These are phyloP conservation scores for Dillenia suffruticosa DNA, from an alignment of 164 flowering plant species.

Conservation along the genomic window DNA sequence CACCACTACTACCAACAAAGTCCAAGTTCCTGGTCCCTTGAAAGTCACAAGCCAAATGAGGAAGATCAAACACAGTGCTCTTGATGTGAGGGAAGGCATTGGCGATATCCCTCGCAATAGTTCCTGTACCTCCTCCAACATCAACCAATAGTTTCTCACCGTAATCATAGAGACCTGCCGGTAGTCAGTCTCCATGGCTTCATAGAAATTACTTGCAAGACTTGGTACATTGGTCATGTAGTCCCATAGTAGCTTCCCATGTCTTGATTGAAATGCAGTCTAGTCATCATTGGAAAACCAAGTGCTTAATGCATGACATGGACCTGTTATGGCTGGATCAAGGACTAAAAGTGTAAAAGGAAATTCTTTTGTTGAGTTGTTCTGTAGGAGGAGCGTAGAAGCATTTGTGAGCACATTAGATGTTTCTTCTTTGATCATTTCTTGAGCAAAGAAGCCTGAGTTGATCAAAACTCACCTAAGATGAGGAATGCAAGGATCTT, in stretches of 20 bases:
- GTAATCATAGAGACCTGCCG: conserved; percentile 6
- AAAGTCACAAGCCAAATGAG: conserved; percentile 16
- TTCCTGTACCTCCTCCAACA: conserved; percentile 13
- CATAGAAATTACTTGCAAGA: conserved; percentile 13
- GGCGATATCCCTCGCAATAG: conserved; percentile 5
- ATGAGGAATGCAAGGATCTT: conserved; percentile 13
- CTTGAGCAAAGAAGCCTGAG: conserved; percentile 29
- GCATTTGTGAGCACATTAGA: conserved; percentile 28
- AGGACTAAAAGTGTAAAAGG: conserved; percentile 13
- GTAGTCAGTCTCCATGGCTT: conserved; percentile 26
- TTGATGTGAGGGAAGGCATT: conserved; percentile 24
- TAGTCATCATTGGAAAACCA: conserved; percentile 9
- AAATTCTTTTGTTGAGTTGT: conserved; percentile 5
- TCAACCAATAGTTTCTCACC: conserved; percentile 25
- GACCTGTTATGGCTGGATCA: conserved; percentile 15
- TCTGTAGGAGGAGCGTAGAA: conserved; percentile 23
- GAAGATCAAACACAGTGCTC: conserved; percentile 28
- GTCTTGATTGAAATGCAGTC: too few relatives aligned
- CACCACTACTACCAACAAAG: conserved; percentile 22
- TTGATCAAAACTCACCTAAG: conserved; percentile 40
- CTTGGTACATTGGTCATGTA: neutral
- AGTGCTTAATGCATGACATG: conserved; percentile 21
- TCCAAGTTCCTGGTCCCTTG: conserved; percentile 6
- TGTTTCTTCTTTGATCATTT: conserved; percentile 2
- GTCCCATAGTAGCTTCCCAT: too few relatives aligned